Conservation (phyloP, 2,329 filamentous ascomycete genomes). For the Aspergillus ruber region DNA sequence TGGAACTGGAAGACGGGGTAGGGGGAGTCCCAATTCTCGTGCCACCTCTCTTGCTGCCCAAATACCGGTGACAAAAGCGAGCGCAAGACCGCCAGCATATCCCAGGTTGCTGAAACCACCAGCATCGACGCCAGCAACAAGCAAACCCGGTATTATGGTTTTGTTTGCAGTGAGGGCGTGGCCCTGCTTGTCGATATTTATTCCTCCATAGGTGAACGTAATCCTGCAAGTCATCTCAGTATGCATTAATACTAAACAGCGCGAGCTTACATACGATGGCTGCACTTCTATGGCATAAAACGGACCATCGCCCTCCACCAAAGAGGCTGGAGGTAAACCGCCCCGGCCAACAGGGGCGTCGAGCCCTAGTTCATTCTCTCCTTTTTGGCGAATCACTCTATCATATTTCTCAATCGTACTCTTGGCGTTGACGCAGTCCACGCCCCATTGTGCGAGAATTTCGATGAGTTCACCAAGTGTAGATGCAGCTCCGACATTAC, state of each 20-base stretch:
- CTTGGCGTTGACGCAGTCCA: conserved; percentile 11
- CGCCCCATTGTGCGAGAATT: conserved; percentile 15
- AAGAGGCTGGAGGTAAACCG: conserved; percentile 8
- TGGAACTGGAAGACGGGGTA: too few relatives aligned
- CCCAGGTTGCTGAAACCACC: conserved; percentile 21
- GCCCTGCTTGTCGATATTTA: conserved; percentile 17
- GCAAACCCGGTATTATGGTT: conserved; percentile 11
- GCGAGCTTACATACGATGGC: conserved; percentile 16
- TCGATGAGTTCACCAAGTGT: conserved; percentile 11
- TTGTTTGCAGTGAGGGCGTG: conserved; percentile 18
- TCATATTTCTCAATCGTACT: conserved; percentile 18
- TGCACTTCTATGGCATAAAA: conserved; percentile 24
- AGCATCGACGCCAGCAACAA: conserved; percentile 21
- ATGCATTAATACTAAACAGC: too few relatives aligned
- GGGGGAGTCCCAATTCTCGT: conserved; percentile 10
- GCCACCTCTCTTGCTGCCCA: conserved; percentile 18
- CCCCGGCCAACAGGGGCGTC: conserved; percentile 12
- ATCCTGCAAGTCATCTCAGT: conserved; percentile 9
- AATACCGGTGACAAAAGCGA: conserved; percentile 22
- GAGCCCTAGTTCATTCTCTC: conserved; percentile 5
- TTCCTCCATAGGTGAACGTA: conserved; percentile 23
- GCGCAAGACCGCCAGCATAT: conserved; percentile 21
- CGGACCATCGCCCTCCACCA: conserved; percentile 19
- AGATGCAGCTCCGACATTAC: conserved; percentile 17
- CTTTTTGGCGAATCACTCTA: conserved; percentile 6